Conservation (phyloP, 441 rosid species). For the Pelargonium myrrhifolium region DNA sequence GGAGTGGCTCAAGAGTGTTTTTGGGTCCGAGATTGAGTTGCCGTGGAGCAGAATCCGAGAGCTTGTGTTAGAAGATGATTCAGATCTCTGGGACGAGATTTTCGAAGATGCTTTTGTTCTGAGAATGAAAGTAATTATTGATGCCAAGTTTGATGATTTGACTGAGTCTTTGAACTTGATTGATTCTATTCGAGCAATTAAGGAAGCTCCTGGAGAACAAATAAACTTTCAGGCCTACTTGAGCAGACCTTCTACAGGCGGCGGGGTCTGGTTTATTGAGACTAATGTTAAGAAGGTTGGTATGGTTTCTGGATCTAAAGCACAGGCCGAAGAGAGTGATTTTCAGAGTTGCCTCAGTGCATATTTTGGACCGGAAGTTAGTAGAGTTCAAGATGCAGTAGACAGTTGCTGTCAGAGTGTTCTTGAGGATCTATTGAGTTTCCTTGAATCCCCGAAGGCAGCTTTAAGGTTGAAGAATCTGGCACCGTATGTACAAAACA, state of each 20-base stretch:
- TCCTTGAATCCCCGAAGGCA: constrained; percentile 93
- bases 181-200: constrained; percentile 42
- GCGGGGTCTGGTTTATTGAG: constrained; percentile 94
- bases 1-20: constrained; percentile 89
- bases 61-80: constrained; percentile 79
- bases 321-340: constrained; percentile 54
- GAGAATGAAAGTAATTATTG: constrained; percentile 74
- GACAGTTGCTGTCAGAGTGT: constrained; percentile 62
- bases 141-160: constrained; percentile 61
- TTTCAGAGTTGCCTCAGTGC: constrained; percentile 71
- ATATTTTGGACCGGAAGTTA: constrained; percentile 87
- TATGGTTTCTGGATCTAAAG: constrained; percentile 36
- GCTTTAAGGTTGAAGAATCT: constrained; percentile 69
- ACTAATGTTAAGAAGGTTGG: constrained; percentile 53
- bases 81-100: constrained; percentile 94
- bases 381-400: constrained; percentile 74
- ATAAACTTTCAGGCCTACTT: constrained; percentile 69
- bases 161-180: constrained; percentile 44
- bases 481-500: constrained; percentile 72
- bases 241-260: constrained; percentile 76
- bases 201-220: constrained; percentile 40
- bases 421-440: constrained; percentile 77
- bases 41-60: constrained; percentile 95
- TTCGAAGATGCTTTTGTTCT: constrained; percentile 86
- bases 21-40: constrained; percentile 88